Evolutionary conservation across 179 eudicot species (phyloP).

Genomic region (Silene vulgaris): DNA sequence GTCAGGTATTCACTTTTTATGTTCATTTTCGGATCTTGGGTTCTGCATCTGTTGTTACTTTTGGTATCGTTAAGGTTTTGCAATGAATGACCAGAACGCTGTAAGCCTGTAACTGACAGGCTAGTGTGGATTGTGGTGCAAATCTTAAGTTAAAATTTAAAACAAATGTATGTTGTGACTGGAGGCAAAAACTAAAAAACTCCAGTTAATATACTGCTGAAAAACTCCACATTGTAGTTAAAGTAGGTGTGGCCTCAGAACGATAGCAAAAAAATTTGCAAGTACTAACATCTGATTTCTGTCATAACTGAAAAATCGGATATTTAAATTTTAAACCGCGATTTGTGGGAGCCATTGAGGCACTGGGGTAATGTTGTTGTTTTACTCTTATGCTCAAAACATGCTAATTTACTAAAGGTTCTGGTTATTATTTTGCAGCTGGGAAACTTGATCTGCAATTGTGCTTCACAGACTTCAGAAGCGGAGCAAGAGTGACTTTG

Average conservation of each 20-base stretch:
- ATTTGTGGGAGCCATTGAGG: too few relatives aligned
- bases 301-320: too few relatives aligned
- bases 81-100: background rate
- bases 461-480: conserved; percentile 47
- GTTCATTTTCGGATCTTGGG: background rate
- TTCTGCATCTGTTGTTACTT: background rate
- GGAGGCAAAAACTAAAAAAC: background rate
- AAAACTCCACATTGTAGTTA: background rate
- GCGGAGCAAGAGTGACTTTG: conserved; percentile 45
- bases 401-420: background rate
- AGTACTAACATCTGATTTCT: too few relatives aligned
- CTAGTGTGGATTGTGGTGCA: background rate
- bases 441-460: conserved; percentile 63
- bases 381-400: background rate
- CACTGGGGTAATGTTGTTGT: background rate
- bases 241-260: background rate
- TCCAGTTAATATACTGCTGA: background rate
- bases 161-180: background rate
- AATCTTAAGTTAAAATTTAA: background rate
- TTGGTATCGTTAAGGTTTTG: background rate
- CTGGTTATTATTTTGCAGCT: conserved; percentile 40
- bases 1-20: conserved; percentile 45
- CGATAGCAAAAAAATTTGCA: too few relatives aligned
- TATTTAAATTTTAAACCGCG: too few relatives aligned
- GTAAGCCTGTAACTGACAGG: background rate